Base-by-base conservation (phyloP, 495 filamentous ascomycete genomes). In the Hypoxylon lienhwacheense region DNA sequence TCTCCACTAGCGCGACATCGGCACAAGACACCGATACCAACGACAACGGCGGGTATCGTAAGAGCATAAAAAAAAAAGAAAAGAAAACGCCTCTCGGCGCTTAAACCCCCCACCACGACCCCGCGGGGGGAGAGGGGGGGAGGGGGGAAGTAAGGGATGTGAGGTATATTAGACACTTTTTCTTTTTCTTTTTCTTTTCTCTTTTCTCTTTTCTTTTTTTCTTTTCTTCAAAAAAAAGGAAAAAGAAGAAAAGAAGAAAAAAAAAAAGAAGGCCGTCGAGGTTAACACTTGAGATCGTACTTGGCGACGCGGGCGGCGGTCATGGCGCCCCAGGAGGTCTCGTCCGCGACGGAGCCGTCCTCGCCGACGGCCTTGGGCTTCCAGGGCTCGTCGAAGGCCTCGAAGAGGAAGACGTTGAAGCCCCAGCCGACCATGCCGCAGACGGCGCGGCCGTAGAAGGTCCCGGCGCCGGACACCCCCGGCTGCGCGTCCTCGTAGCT, bases 311-410 rank as follows among this genome's bases (percentile, higher is more conserved):
- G 76, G 53, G 85, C 77, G 1, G 73, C 75, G 17, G 77, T 84
- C 77, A 81, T 87, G 5, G 86, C 81, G 61, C 88, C 88, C 88
- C 88, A 92, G 63, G 87, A 81, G 39, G 79, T 85, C 81, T 92
- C 88, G 59, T 87, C 79, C 59, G 73, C 77, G n/a, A 72, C 56
- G 64, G 76, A 60, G 47, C 88, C 88, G 67, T 85, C 83, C 64
- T 88, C 81, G 54, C 86, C 86, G 55, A 79, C 73, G 65, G 79
- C 82, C 19, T 74, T 65, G 47, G 86, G 86, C 84, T 92, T 92
- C 83, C 85, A 90, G 50, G 81, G 72, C 82, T 89, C 86, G 60
- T 88, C 85, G 65, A 88, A 90, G 35, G 88, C 88, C 78, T 91
- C 88, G 61, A 91, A 91, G 69, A 83, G 87, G 76, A 91, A 92